These are phyloP conservation scores for Rosa hybrid DNA, from an alignment of 331 rosid genomes.

Conservation along the genomic window DNA sequence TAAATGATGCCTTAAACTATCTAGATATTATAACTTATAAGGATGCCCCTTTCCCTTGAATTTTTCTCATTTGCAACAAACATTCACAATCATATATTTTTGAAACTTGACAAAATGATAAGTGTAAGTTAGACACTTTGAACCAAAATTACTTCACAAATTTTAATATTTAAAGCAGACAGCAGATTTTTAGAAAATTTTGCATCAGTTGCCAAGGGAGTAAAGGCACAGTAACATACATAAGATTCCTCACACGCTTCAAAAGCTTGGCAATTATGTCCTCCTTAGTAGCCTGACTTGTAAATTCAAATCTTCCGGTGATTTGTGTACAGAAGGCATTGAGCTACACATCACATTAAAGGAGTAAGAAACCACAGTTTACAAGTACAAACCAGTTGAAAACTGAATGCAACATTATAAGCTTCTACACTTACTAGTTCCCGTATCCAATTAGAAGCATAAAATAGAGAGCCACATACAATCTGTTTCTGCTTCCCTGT, in stretches of 20 bases:
- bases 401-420: neutral
- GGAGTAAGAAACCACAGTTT: constrained; percentile 6
- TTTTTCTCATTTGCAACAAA: neutral
- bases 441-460: constrained; percentile 48
- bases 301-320: constrained; percentile 27
- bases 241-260: constrained; percentile 45
- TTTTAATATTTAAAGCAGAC: neutral
- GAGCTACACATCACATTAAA: constrained; percentile 26
- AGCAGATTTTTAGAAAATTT: neutral
- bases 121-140: neutral
- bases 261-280: constrained; percentile 33
- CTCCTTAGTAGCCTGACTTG: constrained; percentile 40
- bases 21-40: neutral
- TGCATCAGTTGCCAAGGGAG: neutral
- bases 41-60: neutral
- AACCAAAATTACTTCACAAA: neutral
- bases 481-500: constrained; percentile 36
- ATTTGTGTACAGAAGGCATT: constrained; percentile 47
- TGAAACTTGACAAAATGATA: neutral
- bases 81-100: neutral
- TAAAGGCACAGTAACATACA: constrained; percentile 26
- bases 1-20: neutral
- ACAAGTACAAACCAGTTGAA: constrained; percentile 11
- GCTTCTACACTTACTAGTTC: constrained; percentile 33
- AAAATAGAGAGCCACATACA: constrained; percentile 34